Evolutionary conservation across 257 asterid genomes (phyloP), one percentile per base, ranked within the genome.

Genomic region (Craterostigma plantagineum): DNA sequence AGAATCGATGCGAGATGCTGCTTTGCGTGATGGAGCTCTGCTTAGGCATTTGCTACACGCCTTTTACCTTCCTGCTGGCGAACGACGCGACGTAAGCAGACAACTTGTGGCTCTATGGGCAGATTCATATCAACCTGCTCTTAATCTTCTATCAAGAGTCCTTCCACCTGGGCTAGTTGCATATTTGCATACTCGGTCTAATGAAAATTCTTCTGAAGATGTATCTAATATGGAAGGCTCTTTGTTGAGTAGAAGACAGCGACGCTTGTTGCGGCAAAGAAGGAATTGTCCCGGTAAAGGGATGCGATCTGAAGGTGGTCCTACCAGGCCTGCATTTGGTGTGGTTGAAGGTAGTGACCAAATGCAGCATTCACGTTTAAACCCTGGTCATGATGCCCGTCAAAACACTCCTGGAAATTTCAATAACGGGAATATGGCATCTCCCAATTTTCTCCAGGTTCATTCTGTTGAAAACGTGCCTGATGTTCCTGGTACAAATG

Each of bases 101-200:
- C 98, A 87, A 57, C 98, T 87, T 63, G 98, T 87, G 57, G 93
- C 98, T 69, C 76, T 87, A 34, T 87, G 98, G 98, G 98, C 95
- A 0, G 98, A 87, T 71, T 82, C 95, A 64, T 82, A 87, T 69
- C 98, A 82, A 62, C 98, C 98, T 42, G 95, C 95, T 38, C 93
- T 87, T 68, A 93, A 77, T 63, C 62, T 82, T 63, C 73, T 79
- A 53, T 79, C 93, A 55, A 82, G 98, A 57, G 93, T 87, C 64
- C 73, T 87, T 46, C 98, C 98, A 35, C 98, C 98, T 53, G 98
- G 98, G 42, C 81, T 90, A 56, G 98, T 90, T 63, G 98, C 98
- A 12, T 90, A 90, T 71, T 61, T 90, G 73, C 79, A 90, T 56
- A 90, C 98, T 16, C 68, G 74, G 48, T 51, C 81, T 50, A 72